Base-by-base conservation (phyloP, 768 basidiomycete genomes). In the Boletus sensibilis region DNA sequence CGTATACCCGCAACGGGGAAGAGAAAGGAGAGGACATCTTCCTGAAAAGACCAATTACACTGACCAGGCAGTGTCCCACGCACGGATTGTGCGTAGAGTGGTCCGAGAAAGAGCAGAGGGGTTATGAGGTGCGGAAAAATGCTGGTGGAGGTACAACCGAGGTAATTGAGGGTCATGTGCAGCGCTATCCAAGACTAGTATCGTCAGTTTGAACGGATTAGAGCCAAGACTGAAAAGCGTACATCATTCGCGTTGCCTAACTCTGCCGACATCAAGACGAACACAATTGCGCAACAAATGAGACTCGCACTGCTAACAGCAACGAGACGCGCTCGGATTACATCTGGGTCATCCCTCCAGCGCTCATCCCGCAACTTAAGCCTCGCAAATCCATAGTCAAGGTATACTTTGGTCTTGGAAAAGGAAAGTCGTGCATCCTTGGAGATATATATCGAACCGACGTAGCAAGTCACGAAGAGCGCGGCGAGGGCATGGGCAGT, bases 321-420 rank as follows among this genome's bases (percentile, higher is more conserved):
- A 16, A 77, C 65, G 51, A 97, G 73, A 21, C 96, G 79, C 6
- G 89, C 86, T n/a, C 80, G 78, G 57, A 98, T 94, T 6, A 96
- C 90, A 38, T 80, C 80, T 1, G 94, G 87, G 65, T 96, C 89
- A 67, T 98, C 88, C 58, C 95, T 79, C 82, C 83, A 86, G 21
- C 80, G 75, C 53, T 84, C 82, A 42, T 77, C 65, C 27, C 53
- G 62, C 49, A 74, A 60, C 58, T 71, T 74, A 47, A 58, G 71
- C 44, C 69, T 61, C 29, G 60, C 66, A 37, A 67, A 69, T 56
- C 67, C 71, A 53, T 57, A 68, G 43, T 62, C 58, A 55, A 59
- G 63, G 29, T 52, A 53, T 52, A 54, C 60, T 53, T 67, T 63
- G 45, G 74, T 61, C 31, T 69, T 64, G 47, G 77, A 66, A 67